Conservation (phyloP, 345 rosid genomes). For the Brassica cretica region DNA sequence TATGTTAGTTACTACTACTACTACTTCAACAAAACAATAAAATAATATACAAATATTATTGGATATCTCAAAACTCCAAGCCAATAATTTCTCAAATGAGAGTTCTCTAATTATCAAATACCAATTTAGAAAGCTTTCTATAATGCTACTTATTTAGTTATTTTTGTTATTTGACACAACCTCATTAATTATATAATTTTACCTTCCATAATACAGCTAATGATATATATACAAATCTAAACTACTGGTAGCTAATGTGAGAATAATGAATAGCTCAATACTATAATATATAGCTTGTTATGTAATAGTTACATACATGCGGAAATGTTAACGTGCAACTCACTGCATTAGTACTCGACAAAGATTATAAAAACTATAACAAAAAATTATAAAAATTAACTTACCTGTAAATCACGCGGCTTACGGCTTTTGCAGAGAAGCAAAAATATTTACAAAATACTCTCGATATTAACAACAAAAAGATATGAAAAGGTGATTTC, state of each 20-base stretch:
- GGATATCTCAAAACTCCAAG: too few relatives aligned
- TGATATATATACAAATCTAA: neutral
- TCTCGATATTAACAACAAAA: conserved; percentile 9
- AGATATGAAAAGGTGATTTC: neutral
- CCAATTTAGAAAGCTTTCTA: neutral
- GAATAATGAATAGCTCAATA: neutral
- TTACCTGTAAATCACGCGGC: conserved; percentile 34
- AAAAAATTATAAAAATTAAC: neutral
- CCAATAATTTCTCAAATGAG: too few relatives aligned
- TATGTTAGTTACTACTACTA: neutral
- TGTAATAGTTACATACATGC: neutral
- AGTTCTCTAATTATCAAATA: neutral
- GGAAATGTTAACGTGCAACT: neutral
- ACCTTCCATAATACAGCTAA: neutral
- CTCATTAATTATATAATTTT: neutral
- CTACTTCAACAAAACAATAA: too few relatives aligned
- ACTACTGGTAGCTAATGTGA: neutral
- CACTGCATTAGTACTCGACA: neutral
- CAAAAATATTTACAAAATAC: conserved; percentile 16
- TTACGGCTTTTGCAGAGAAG: conserved; percentile 27
- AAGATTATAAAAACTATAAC: neutral
- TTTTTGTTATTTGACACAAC: neutral
- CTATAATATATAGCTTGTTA: neutral
- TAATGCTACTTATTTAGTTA: neutral
- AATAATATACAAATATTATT: too few relatives aligned